Evolutionary conservation across 1,139 yeast genomes (phyloP).

Genomic region (Saccharomycopsis phalli): DNA sequence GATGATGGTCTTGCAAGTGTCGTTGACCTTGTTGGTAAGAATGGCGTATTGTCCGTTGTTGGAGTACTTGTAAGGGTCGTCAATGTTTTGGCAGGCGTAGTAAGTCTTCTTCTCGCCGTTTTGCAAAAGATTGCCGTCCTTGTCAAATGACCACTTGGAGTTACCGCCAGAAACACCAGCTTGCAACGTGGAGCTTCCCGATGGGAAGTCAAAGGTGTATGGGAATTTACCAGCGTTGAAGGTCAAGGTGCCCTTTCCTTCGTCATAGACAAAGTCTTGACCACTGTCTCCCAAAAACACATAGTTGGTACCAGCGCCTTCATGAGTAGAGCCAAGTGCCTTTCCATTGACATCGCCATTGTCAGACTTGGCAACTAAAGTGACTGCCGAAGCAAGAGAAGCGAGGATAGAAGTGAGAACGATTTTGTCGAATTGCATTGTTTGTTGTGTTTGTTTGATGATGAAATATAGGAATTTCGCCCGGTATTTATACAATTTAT

Average conservation of each 20-base stretch:
- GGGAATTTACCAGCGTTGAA: neutral
- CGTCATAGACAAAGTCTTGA: slow-evolving; percentile 16
- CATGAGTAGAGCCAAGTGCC: slow-evolving; percentile 34
- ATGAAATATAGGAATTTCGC: too few species aligned
- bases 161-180: neutral
- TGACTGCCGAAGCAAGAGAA: neutral
- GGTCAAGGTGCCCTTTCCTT: neutral
- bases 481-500: too few species aligned
- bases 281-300: slow-evolving; percentile 30
- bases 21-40: neutral
- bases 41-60: neutral
- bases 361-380: slow-evolving; percentile 25
- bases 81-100: neutral
- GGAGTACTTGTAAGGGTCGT: neutral
- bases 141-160: neutral
- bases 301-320: slow-evolving; percentile 50
- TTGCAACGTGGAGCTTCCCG: neutral
- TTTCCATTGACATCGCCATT: slow-evolving; percentile 25
- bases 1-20: neutral
- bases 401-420: neutral
- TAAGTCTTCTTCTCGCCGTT: neutral
- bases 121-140: neutral
- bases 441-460: neutral
- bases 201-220: neutral
- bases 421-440: neutral